These are phyloP conservation scores for Alternaria hordeiaustralica DNA, from an alignment of 2,329 filamentous ascomycete genomes.

Conservation along the genomic window DNA sequence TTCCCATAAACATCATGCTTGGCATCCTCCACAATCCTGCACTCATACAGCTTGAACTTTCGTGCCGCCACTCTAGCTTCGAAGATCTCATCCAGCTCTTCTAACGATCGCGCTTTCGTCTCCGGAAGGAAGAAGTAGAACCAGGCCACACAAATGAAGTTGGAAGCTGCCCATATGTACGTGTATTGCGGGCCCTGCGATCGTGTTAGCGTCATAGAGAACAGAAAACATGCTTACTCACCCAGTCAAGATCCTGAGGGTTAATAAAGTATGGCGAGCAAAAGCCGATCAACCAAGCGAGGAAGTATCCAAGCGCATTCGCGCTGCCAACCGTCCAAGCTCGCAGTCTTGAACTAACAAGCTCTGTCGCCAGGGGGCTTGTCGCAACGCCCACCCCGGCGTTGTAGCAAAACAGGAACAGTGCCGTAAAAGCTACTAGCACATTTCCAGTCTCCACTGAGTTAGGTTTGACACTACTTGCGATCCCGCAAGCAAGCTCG, in stretches of 20 bases:
- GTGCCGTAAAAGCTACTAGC: slow-evolving; percentile 43
- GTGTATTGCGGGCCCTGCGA: slow-evolving; percentile 29
- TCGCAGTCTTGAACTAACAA: slow-evolving; percentile 42
- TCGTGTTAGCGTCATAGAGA: neutral
- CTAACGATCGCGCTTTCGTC: slow-evolving; percentile 32
- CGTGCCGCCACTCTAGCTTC: slow-evolving; percentile 27
- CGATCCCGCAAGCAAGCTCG: slow-evolving; percentile 55
- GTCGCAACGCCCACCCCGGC: slow-evolving; percentile 42
- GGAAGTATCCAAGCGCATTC: slow-evolving; percentile 44
- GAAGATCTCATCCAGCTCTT: slow-evolving; percentile 41
- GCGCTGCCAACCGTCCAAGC: slow-evolving; percentile 47
- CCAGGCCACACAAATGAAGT: slow-evolving; percentile 59
- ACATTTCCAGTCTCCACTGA: slow-evolving; percentile 32
- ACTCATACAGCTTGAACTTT: slow-evolving; percentile 30
- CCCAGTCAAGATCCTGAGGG: slow-evolving; percentile 46
- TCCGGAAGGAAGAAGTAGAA: slow-evolving; percentile 68
- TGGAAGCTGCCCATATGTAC: slow-evolving; percentile 39
- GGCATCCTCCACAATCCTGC: slow-evolving; percentile 29
- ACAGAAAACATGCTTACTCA: slow-evolving; percentile 28
- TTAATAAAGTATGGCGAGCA: slow-evolving; percentile 52
- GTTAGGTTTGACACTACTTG: slow-evolving; percentile 29
- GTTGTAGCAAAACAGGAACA: slow-evolving; percentile 49
- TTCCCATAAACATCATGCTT: slow-evolving; percentile 20
- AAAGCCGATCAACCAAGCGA: slow-evolving; percentile 47
- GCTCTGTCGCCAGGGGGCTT: slow-evolving; percentile 40